phyloP scores from a whole-genome alignment of 371 early-diverging fungal species.

The Mortierella sp. region DNA sequence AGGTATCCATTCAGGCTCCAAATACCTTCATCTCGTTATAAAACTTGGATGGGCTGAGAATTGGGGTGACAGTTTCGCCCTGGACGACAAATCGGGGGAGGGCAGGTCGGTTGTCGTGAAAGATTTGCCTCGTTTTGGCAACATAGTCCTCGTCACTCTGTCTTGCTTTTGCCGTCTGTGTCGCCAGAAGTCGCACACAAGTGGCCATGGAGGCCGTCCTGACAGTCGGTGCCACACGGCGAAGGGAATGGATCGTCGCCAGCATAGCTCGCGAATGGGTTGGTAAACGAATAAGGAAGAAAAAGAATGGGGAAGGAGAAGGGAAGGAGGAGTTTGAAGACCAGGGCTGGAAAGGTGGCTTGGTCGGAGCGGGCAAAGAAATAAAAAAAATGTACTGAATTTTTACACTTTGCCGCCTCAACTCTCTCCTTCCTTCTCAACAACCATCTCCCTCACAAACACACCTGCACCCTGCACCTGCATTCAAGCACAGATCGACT shows the following conservation, averaged over 20 bases:
- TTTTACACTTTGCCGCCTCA: background rate
- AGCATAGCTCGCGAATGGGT: conserved; percentile 14
- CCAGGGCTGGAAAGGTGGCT: background rate
- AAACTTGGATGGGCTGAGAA: conserved; percentile 63
- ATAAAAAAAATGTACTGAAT: background rate
- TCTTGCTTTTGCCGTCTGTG: conserved; percentile 7
- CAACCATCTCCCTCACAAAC: background rate
- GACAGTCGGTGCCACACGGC: conserved; percentile 6
- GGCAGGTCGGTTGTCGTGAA: conserved; percentile 41
- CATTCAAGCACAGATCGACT: conserved; percentile 3
- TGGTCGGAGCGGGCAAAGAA: conserved; percentile 1
- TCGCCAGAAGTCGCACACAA: conserved; percentile 8
- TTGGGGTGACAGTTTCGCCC: conserved; percentile 58
- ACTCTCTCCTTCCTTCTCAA: background rate
- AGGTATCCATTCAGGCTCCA: background rate
- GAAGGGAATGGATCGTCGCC: conserved; percentile 20
- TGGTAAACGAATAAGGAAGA: background rate
- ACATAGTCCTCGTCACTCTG: conserved; percentile 22
- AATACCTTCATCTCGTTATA: conserved; percentile 66
- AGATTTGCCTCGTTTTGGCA: conserved; percentile 25
- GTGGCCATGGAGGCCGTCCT: background rate
- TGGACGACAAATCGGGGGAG: conserved; percentile 57
- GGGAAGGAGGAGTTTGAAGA: background rate
- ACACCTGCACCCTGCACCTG: background rate
- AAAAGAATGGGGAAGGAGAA: background rate